Evolutionary conservation across 139 green algal genomes (phyloP).

Genomic region (Chlorella sp.): DNA sequence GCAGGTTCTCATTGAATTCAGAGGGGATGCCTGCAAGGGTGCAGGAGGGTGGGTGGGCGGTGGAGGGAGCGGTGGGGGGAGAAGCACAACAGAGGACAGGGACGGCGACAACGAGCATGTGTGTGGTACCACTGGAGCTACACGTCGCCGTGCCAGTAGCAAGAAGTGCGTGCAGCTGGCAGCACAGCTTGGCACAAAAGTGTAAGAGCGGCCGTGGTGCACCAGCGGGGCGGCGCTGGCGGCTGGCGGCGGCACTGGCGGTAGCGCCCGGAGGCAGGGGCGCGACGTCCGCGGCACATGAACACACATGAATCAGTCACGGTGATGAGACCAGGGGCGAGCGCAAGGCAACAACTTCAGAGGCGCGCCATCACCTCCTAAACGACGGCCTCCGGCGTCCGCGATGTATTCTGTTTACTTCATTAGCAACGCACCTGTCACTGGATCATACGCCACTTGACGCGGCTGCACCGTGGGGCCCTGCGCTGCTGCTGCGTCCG

Average conservation of each 20-base stretch:
- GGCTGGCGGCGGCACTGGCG: not conserved
- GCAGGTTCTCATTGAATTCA: slow-evolving; percentile 92
- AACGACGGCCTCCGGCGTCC: no score
- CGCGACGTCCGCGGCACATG: not conserved
- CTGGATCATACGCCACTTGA: slow-evolving; percentile 81
- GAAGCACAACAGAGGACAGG: not conserved
- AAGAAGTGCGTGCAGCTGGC: no score
- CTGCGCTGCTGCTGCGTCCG: not conserved
- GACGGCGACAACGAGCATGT: not conserved
- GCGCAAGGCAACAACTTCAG: not conserved
- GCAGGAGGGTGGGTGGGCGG: not conserved
- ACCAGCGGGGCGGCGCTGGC: no score
- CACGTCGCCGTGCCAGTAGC: not conserved
- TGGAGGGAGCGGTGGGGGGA: not conserved
- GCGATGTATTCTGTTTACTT: no score
- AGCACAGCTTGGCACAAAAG: not conserved
- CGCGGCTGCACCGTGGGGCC: slow-evolving; percentile 48
- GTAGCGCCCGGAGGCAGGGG: not conserved
- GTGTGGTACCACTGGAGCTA: not conserved
- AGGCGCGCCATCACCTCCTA: not conserved
- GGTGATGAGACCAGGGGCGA: not conserved
- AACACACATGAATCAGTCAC: not conserved
- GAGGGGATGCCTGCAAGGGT: slow-evolving; percentile 49
- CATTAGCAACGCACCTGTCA: slow-evolving; percentile 65
- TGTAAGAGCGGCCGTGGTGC: not conserved